Percentiles rank a stretch among this genome's conserved stretches.
These are phyloP conservation scores for Prosopis cineraria DNA, from an alignment of 306 rosid genomes.

Conservation along the genomic window DNA sequence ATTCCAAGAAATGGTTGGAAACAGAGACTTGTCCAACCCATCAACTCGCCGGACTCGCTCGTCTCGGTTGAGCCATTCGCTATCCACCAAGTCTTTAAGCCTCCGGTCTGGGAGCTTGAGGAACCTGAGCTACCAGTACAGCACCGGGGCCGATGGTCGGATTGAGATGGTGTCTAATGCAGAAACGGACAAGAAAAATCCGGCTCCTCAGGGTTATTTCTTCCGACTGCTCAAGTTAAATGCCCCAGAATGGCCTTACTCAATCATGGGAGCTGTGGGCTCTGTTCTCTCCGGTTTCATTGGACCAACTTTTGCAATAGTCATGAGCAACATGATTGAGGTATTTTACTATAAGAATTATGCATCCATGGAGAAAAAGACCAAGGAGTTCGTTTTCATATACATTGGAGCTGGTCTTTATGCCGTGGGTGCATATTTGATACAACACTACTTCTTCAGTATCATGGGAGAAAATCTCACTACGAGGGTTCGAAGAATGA, in stretches of 20 bases:
- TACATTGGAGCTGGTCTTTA: slow-evolving; percentile 96
- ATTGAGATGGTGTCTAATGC: slow-evolving; percentile 98
- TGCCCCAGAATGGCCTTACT: slow-evolving; percentile 99
- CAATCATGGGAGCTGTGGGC: slow-evolving; percentile 96
- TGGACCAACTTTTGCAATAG: slow-evolving; percentile 97
- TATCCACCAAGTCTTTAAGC: slow-evolving; percentile 92
- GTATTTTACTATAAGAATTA: slow-evolving; percentile 80
- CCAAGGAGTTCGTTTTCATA: slow-evolving; percentile 91
- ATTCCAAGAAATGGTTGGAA: slow-evolving; percentile 94
- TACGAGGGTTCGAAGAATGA: slow-evolving; percentile 98
- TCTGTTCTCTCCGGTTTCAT: slow-evolving; percentile 93
- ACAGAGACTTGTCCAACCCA: slow-evolving; percentile 81
- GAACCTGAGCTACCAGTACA: slow-evolving; percentile 88
- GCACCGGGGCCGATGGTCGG: slow-evolving; percentile 95
- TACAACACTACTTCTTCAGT: slow-evolving; percentile 96
- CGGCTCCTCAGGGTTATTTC: slow-evolving; percentile 89
- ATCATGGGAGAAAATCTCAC: slow-evolving; percentile 99
- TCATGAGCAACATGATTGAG: slow-evolving; percentile 98
- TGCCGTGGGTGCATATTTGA: slow-evolving; percentile 91
- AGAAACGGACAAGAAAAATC: slow-evolving; percentile 84
- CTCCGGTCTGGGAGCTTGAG: slow-evolving; percentile 91
- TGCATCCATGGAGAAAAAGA: slow-evolving; percentile 91
- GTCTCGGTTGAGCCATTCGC: slow-evolving; percentile 83
- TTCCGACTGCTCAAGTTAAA: slow-evolving; percentile 75
- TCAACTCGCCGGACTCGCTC: slow-evolving; percentile 88